phyloP scores from a whole-genome alignment of 2,329 filamentous ascomycete genomes.

The Aureobasidium sp. region DNA sequence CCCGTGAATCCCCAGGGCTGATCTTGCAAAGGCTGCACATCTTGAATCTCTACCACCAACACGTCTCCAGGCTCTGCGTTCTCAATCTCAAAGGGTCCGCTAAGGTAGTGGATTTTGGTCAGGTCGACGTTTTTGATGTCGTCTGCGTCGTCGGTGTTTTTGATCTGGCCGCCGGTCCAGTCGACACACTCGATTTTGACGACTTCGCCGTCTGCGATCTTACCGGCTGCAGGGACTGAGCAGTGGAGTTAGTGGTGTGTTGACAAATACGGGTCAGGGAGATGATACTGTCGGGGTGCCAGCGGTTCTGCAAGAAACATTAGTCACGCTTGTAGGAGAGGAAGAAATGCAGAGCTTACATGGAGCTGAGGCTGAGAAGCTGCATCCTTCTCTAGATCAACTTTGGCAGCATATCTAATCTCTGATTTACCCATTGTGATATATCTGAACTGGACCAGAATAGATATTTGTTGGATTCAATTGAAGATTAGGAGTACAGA shows the following conservation, averaged over 20 bases:
- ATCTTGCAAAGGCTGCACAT: conserved; percentile 81
- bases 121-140: conserved; percentile 80
- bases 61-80: conserved; percentile 79
- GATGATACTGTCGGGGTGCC: conserved; percentile 79
- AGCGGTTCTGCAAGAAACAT: conserved; percentile 65
- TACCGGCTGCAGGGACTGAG: conserved; percentile 64
- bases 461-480: neutral
- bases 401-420: conserved; percentile 66
- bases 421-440: conserved; percentile 43
- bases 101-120: conserved; percentile 79
- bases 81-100: conserved; percentile 81
- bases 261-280: neutral
- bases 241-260: neutral
- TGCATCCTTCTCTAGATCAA: conserved; percentile 66
- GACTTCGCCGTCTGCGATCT: conserved; percentile 74
- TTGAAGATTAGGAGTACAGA: neutral
- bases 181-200: conserved; percentile 92
- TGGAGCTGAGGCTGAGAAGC: conserved; percentile 63
- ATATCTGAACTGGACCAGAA: neutral
- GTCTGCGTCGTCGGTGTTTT: conserved; percentile 83
- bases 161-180: conserved; percentile 69
- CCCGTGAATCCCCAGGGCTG: conserved; percentile 88
- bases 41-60: conserved; percentile 81
- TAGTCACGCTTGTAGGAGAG: neutral
- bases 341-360: conserved; percentile 41